Percentiles rank a stretch among this genome's conserved stretches.
These are phyloP conservation scores for Claviceps sp. DNA, from an alignment of 2,329 filamentous ascomycete genomes.

Conservation along the genomic window DNA sequence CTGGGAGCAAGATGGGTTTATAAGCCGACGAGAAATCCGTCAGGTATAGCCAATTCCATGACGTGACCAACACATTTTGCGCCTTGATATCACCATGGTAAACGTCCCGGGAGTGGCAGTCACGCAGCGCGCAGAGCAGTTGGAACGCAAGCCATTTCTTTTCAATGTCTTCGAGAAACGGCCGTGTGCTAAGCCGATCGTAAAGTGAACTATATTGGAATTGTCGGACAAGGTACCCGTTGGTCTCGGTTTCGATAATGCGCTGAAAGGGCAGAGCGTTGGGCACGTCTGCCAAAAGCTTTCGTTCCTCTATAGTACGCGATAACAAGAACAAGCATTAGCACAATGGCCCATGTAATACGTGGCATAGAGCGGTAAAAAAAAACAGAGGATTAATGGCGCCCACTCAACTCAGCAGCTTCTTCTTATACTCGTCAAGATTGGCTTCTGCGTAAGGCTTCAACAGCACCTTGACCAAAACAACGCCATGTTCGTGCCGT, in stretches of 20 bases:
- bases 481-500: constrained; percentile 76
- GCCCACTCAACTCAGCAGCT: constrained; percentile 36
- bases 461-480: constrained; percentile 87
- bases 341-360: too few species aligned
- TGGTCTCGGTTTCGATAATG: constrained; percentile 79
- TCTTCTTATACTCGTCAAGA: constrained; percentile 63
- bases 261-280: constrained; percentile 87
- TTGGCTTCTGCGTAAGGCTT: constrained; percentile 80
- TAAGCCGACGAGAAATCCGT: constrained; percentile 95
- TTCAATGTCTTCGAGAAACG: constrained; percentile 93
- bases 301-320: constrained; percentile 53
- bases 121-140: constrained; percentile 77
- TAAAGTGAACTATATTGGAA: constrained; percentile 95
- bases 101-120: constrained; percentile 78
- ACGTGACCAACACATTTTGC: constrained; percentile 91
- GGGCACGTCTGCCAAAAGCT: constrained; percentile 65
- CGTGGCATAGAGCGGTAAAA: too few species aligned
- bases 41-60: constrained; percentile 98
- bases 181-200: constrained; percentile 89
- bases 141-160: constrained; percentile 99
- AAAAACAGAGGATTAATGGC: too few species aligned
- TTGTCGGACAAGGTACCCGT: constrained; percentile 86
- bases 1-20: constrained; percentile 85
- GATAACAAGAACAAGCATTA: constrained; percentile 45
- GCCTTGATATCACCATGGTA: constrained; percentile 99